phyloP scores from a whole-genome alignment of 805 yeast genomes.

The Cephaloascus albidus region DNA sequence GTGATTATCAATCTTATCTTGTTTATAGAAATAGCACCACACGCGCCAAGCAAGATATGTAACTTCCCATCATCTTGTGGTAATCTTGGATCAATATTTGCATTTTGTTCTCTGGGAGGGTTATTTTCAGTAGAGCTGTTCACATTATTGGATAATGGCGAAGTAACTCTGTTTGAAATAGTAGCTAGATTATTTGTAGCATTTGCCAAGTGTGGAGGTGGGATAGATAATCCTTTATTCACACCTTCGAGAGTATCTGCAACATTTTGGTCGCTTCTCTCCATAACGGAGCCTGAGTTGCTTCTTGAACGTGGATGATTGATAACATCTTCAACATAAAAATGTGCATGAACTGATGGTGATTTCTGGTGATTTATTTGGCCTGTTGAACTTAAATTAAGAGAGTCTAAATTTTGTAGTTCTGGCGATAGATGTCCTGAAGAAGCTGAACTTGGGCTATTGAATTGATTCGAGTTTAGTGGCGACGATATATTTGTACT shows the following conservation, averaged over 20 bases:
- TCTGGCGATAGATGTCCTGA: background rate
- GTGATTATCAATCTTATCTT: slow-evolving; percentile 44
- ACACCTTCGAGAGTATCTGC: slow-evolving; percentile 1
- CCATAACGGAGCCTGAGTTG: background rate
- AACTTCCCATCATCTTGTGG: slow-evolving; percentile 46
- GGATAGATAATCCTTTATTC: background rate
- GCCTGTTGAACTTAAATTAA: background rate
- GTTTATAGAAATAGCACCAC: slow-evolving; percentile 45
- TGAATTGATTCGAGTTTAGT: background rate
- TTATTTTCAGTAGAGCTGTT: background rate
- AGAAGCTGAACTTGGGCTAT: background rate
- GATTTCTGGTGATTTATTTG: slow-evolving; percentile 33
- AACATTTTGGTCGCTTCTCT: background rate
- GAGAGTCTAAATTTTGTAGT: background rate
- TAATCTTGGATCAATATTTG: slow-evolving; percentile 34
- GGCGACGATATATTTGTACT: background rate
- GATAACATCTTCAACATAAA: slow-evolving; percentile 58
- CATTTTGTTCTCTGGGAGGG: slow-evolving; percentile 22
- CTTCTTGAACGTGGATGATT: slow-evolving; percentile 27
- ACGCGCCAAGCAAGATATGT: slow-evolving; percentile 47
- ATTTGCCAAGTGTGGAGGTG: too few relatives aligned
- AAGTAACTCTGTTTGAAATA: slow-evolving; percentile 4
- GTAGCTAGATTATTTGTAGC: slow-evolving; percentile 1
- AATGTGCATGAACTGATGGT: slow-evolving; percentile 73
- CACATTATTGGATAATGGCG: background rate